Base-by-base conservation (phyloP, 768 basidiomycete genomes). In the Auricularia sp. region DNA sequence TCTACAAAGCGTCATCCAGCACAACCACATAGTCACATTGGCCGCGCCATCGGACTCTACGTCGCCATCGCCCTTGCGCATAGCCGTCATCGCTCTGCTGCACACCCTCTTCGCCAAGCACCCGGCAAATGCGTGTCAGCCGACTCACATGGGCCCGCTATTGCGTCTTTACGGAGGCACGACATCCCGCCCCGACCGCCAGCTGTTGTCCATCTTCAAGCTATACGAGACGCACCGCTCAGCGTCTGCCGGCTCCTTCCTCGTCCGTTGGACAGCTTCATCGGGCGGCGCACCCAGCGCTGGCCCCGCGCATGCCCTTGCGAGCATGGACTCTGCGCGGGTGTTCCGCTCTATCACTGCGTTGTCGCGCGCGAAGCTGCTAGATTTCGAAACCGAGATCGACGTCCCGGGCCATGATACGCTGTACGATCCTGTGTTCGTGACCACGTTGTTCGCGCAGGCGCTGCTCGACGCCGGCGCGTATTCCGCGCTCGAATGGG, bases 111-210 rank as follows among this genome's bases (percentile, higher is more conserved):
- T 95, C 77, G 73, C 81, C 64, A 79, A 87, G 14, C 87, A 94
- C 70, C 91, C 93, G 0, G 74, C 79, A 12, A 92, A 92, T 69
- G 88, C 93, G 2, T 95, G 91, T 70, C 95, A 96, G 72, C 81
- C 87, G 10, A 87, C 84, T 3, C 91, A 95, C 67, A 75, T 95
- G 54, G 86, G 90, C 58, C 91, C 91, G 1, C 78, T 98, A 42
- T 74, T 90, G 54, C 77, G 75, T 21, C 76, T 93, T 1, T 98
- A 98, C 72, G 75, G 81, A 8, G 95, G 89, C 1, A 89, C 89
- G 0, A 72, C 90, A n/a, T 82, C 85, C 0, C 61, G 66, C 1
- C 68, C 87, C 1, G 95, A 98, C 71, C 78, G 81, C 34, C 76
- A 77, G 35, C 77, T 98, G 1, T 76, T 97, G 3, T 81, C 84